Base-by-base conservation (phyloP, 2,329 filamentous ascomycete species). In the Nothophaeocryptopus gaeumannii region DNA sequence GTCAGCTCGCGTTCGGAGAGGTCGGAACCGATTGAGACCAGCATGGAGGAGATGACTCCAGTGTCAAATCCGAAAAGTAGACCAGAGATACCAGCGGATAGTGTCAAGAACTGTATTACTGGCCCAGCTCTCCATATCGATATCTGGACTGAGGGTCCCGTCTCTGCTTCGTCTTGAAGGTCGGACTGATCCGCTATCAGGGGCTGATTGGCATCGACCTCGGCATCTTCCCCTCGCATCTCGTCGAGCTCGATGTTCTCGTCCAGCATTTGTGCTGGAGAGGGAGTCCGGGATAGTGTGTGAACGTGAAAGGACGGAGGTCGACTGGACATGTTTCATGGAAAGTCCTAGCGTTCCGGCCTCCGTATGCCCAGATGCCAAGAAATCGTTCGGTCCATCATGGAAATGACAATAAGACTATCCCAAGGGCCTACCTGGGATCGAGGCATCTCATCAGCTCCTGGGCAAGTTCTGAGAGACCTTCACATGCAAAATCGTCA, bases 41-140 rank as follows among this genome's bases (percentile, higher is more conserved):
- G 72, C 2, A 79, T 82, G 1, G 79, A 80, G 32, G 78, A 81
- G 47, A 83, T 82, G 12, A 83, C 79, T 32, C 80, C 81, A 32
- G 81, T 83, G 60, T 84, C 81, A 61, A 82, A 84, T 48, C 81
- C 81, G 67, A 84, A 84, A 12, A 84, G 65, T 11, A 83, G 66
- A 2, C 80, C 80, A 43, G 75, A 78, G 11, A 83, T 73, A 3
- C 79, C 78, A 5, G 80, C 80, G 15, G 79, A 77, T 38, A 81
- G 70, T 0, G 79, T 82, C 43, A 83, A 66, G 3, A 70, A 68
- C 75, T 77, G 82, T 34, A 82, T 75, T 49, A 82, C 42, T 13
- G 54, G 58, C 5, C 45, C 48, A 32, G 53, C 41, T 37, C 37
- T 47, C 34, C 47, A 50, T 7, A 47, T 37, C 0, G 67, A 64